Evolutionary conservation across 176 grass and related monocot genomes (phyloP).

Genomic region (Calamus simplicifolius): DNA sequence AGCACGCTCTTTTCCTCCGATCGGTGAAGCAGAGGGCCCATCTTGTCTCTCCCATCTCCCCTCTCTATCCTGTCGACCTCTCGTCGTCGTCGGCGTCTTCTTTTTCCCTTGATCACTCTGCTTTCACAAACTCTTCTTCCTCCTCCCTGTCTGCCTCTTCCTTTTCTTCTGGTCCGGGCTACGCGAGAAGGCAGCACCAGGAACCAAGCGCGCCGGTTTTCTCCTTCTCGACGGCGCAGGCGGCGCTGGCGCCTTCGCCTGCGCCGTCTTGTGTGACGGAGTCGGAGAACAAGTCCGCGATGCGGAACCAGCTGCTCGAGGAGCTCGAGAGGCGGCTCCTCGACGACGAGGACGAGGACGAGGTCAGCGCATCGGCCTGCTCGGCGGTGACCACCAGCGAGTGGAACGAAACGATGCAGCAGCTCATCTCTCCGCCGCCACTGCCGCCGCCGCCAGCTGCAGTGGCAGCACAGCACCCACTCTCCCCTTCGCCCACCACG

Average conservation of each 20-base stretch:
- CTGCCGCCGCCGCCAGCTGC: slow-evolving; percentile 9
- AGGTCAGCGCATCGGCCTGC: slow-evolving; percentile 52
- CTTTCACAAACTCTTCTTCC: slow-evolving; percentile 17
- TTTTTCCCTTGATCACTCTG: slow-evolving; percentile 11
- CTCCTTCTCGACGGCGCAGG: slow-evolving; percentile 17
- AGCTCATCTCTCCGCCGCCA: slow-evolving; percentile 31
- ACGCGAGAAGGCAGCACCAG: no score
- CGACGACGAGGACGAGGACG: slow-evolving; percentile 52
- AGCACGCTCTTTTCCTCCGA: slow-evolving; percentile 58
- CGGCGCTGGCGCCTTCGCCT: background rate
- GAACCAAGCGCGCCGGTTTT: slow-evolving; percentile 19
- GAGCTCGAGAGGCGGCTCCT: slow-evolving; percentile 90
- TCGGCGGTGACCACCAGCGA: slow-evolving; percentile 69
- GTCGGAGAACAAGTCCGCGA: slow-evolving; percentile 15
- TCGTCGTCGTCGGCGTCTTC: slow-evolving; percentile 13
- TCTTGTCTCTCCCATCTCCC: background rate
- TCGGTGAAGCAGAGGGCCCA: slow-evolving; percentile 56
- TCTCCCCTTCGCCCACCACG: slow-evolving; percentile 55
- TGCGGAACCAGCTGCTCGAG: slow-evolving; percentile 36
- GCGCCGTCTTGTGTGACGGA: background rate
- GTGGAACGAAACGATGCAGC: slow-evolving; percentile 69
- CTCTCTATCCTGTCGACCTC: background rate
- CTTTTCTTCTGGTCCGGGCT: background rate
- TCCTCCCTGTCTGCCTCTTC: slow-evolving; percentile 32
- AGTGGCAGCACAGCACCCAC: slow-evolving; percentile 16